Evolutionary conservation across 1,284 basidiomycete genomes (phyloP), one percentile per base, ranked within the genome.

Genomic region (Ustilago sp.): DNA sequence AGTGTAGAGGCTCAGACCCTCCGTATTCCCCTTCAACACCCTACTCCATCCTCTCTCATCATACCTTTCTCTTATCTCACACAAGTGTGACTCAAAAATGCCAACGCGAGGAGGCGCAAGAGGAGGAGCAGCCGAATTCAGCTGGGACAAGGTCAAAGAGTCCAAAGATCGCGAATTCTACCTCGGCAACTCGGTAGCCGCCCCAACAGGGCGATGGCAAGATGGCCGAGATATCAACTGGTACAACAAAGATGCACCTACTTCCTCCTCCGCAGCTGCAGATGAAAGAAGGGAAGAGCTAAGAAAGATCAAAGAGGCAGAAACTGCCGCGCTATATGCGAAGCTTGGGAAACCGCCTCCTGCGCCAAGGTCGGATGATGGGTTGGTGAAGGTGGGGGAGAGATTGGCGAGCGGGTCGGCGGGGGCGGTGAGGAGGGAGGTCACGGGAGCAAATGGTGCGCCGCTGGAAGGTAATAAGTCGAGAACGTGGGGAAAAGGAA

Each of bases 141-240:
- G 74, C 50, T 85, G 84, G 84, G 82, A 84, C 54, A 71, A 65
- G 9, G 81, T 85, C 39, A 71, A 77, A 36, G 54, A 72, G 32
- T 83, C 84, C 67, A 81, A 86, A 69, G 72, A 85, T 38, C 81
- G 83, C 51, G 84, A 86, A 38, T 79, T 82, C 64, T 86, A 86
- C 59, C 75, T 86, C 11, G 84, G 84, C 59, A 79, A 85, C 62
- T 82, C 82, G 23, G 76, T 86, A 41, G 74, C 76, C n/a, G 84
- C 83, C 12, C 80, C 84, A 13, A 81, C 79, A 4, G 84, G 84
- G 2, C 76, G 84, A 11, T 86, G 84, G 84, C 82, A 82, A 47
- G 77, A 82, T 41, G 82, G 82, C 17, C 65, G 78, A 17, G 84
- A 86, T 63, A 83, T 86, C 59, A 79, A 77, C 35, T 86, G 84